A percentile compares a stretch with the other conserved stretches of the same genome.
phyloP scores from a whole-genome alignment of 306 rosid species.

The Herpetospermum pedunculosum region DNA sequence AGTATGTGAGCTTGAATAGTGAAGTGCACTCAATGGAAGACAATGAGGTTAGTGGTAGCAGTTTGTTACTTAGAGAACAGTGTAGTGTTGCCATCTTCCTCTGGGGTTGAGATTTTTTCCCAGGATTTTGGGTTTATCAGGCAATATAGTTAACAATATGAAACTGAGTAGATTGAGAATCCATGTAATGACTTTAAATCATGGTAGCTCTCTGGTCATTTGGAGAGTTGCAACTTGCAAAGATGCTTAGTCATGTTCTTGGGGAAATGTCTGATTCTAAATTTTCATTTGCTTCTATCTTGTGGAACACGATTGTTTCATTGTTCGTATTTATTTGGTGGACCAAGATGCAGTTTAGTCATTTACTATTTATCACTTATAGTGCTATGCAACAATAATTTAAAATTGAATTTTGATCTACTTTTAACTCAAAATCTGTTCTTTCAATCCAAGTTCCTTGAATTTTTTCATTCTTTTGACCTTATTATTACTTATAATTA shows the following conservation, averaged over 20 bases:
- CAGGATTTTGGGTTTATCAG: background rate
- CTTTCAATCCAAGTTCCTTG: background rate
- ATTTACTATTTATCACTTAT: background rate
- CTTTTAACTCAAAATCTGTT: background rate
- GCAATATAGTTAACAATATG: background rate
- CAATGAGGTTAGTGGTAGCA: constrained; percentile 46
- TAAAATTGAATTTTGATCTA: background rate
- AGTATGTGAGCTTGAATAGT: constrained; percentile 64
- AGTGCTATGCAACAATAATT: background rate
- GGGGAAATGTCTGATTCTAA: background rate
- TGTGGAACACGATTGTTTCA: background rate
- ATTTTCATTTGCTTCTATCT: background rate
- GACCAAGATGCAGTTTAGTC: background rate
- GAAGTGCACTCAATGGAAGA: constrained; percentile 36
- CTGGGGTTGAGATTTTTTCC: background rate
- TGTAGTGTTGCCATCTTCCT: background rate
- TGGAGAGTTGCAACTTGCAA: background rate
- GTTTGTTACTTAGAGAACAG: background rate
- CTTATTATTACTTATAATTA: background rate
- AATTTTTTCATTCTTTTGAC: background rate
- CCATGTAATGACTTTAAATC: background rate
- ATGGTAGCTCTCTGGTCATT: background rate
- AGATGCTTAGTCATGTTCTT: background rate
- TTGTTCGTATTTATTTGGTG: background rate
- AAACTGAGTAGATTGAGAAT: background rate